Base-by-base conservation (phyloP, 2,329 filamentous ascomycete genomes). In the Colletotrichum sp. region DNA sequence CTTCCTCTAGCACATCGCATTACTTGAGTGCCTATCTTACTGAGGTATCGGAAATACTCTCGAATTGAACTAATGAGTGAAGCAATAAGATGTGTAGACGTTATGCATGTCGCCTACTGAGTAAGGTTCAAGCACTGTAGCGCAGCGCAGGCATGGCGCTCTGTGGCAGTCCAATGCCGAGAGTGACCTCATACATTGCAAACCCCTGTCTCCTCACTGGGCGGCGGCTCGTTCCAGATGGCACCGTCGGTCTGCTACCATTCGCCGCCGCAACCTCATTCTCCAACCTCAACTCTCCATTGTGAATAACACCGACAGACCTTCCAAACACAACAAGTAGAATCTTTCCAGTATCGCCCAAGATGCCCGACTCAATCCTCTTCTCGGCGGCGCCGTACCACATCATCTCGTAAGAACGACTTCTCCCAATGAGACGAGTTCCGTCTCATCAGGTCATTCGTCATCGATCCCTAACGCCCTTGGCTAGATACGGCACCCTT, bases 401-500 rank as follows among this genome's bases (percentile, higher is more conserved):
- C 84, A 90, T 96, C 76, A 87, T 96, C 77, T 92, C 92, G 93
- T 95, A 89, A 79, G 86, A 83, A 28, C 30, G 10, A 72, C 55
- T 28, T 28, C 26, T 24, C 12, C n/a, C 63, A 34, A 10, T 32
- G 21, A n/a, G 21, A 28, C n/a, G 30, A 65, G n/a, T 63, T 67
- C 30, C 71, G 70, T 18, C 18, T 44, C 26, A 34, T 24, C 39
- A 26, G 55, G 30, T n/a, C 66, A 49, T 67, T 32, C 26, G 26
- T 44, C 67, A 36, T 55, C 36, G 21, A 69, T 55, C 32, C 12
- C 69, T 78, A 75, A 78, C 72, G 44, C 67, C 26, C 63, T 68
- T 2, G 32, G 16, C 32, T 34, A 97, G 95, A 83, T 98, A 98
- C 86, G 96, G 95, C 79, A 96, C 95, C 24, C 91, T 99, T 66